Base-by-base conservation (phyloP, 768 basidiomycete species). In the Auricularia auricula-judae region DNA sequence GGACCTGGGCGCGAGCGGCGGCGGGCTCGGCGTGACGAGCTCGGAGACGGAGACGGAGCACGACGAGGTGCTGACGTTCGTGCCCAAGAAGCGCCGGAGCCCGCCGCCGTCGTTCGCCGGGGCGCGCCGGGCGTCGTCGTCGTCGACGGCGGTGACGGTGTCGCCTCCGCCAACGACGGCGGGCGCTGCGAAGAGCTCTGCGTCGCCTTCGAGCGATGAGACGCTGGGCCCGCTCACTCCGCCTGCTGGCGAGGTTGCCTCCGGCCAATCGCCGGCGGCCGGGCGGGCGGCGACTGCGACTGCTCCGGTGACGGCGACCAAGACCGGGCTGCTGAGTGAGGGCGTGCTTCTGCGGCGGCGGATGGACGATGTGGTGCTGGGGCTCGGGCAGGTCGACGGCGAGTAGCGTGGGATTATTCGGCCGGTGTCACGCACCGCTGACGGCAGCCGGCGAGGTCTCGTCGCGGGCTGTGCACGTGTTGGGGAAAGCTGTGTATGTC, bases 261-360 rank as follows among this genome's bases (percentile, higher is more conserved):
- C 56, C 56, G 56, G 56, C 12, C 47, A 51, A 21, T 64, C 67
- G 23, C 65, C 65, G 16, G 67, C 70, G 33, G 59, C 60, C 33
- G 62, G 58, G 16, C 36, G 58, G 29, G 56, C 56, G 59, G 34
- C 44, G 47, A 60, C 71, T 81, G 14, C 86, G 88, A 29, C 29
- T 29, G 29, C 29, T 29, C 29, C 18, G 84, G 86, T 21, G 67
- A 85, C 84, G 51, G 91, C 90, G 64, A 81, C 82, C n/a, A 89
- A 92, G 74, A 81, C 78, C 21, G 90, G 91, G 74, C 73, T 93
- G 72, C 87, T 94, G 80, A 77, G 86, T 69, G 80, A 93, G 69
- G 82, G 89, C 62, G 82, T 92, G 70, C 72, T 94, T 72, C 77
- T 94, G 71, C 67, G 75, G 54, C 66, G 78, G 36, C 67, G 78